Base-by-base conservation (phyloP, 2,329 filamentous ascomycete genomes). In the Neofusicoccum cordaticola region DNA sequence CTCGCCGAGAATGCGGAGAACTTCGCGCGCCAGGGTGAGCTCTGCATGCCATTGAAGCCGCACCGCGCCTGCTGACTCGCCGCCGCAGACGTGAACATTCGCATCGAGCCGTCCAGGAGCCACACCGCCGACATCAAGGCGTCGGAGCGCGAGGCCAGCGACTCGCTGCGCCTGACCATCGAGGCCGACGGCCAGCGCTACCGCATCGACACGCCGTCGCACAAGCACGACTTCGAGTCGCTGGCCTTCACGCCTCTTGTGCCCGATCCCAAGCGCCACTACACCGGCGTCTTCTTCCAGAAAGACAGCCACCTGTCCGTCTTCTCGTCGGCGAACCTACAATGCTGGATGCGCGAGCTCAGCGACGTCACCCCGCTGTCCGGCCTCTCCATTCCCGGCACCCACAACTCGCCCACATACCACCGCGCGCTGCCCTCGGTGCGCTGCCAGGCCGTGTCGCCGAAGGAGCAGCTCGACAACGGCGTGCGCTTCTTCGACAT, bases 401-500 rank as follows among this genome's bases (percentile, higher is more conserved):
- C 95, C 0, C 95, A 99, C 82, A 98, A 99, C 80, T 92, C 91
- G 17, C 92, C 95, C 6, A 96, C 93, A 9, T 90, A 86, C 79
- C 85, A 96, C 81, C 85, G 86, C 56, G 93, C 95, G 12, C 85
- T 97, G 4, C 95, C 95, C 1, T 96, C 92, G 1, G 95, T 98
- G 42, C 90, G 95, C 44, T 98, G 95, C 78, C 95, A 99, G 79
- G 89, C 91, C 39, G 92, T 93, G 17, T 83, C 86, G 66, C 84
- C 96, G 4, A 82, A 83, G 56, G 86, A 89, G 62, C 95, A 99
- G 78, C 86, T 99, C 34, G 83, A 88, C 64, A 94, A 97, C 74
- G 95, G 95, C 34, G 90, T 98, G 51, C 92, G 95, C 60, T 98
- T 97, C 82, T 88, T 99, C 69, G 95, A 99, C 75, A 86, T 99